Evolutionary conservation across 805 yeast genomes (phyloP).

Genomic region (Sugiyamaella mastotermitis): DNA sequence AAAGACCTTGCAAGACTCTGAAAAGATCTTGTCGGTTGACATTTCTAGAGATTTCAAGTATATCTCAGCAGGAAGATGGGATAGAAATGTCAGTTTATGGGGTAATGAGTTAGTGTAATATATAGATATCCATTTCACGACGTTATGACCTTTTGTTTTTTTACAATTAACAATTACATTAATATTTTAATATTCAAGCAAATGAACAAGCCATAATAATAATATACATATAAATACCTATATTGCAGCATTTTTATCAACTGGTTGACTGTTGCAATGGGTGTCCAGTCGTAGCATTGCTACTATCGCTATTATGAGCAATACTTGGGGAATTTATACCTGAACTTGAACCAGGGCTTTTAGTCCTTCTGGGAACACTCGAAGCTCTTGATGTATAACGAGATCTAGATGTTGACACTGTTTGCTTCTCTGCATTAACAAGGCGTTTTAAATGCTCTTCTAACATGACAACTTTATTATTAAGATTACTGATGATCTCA

Average conservation of each 20-base stretch:
- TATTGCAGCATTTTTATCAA: no score
- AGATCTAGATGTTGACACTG: constrained; percentile 15
- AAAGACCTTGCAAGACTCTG: constrained; percentile 50
- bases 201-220: no score
- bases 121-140: no score
- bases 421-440: constrained; percentile 16
- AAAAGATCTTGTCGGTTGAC: constrained; percentile 70
- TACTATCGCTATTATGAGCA: no score
- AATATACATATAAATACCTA: no score
- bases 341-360: background rate
- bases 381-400: constrained; percentile 22
- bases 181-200: no score
- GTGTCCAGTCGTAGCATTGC: no score
- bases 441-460: constrained; percentile 28
- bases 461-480: constrained; percentile 23
- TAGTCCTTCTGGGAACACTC: constrained; percentile 18
- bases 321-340: background rate
- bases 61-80: constrained; percentile 76
- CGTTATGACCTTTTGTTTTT: no score
- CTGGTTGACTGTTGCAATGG: no score
- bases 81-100: constrained; percentile 70
- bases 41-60: constrained; percentile 36
- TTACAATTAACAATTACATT: no score
- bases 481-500: constrained; percentile 23
- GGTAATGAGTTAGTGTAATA: constrained; percentile 13